Evolutionary conservation across 139 green algal genomes (phyloP), one percentile per base, ranked within the genome.

Genomic region (Chara braunii): DNA sequence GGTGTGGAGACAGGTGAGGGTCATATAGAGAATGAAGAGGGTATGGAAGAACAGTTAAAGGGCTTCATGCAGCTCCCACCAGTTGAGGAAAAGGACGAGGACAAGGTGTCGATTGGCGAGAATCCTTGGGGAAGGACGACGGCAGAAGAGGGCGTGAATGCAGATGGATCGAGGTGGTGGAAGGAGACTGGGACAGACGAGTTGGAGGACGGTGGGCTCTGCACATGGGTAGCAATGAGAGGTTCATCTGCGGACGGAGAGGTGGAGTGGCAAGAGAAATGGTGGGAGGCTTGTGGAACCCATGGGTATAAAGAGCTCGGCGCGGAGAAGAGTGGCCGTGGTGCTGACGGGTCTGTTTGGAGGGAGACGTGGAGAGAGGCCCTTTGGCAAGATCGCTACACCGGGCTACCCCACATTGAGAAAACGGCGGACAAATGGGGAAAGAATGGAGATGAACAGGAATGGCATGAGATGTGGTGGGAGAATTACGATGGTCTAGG

Each of bases 341-440:
- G 71, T 56, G 58, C 59, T 2, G 48, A 45, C 6, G 68, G 68
- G 1, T 48, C 5, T 2, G 45, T 69, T 23, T 77, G 68, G 68
- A 18, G 44, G 30, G 68, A 77, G 61, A 67, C 43, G 3, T 77
- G 68, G 68, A 37, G 26, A 31, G 68, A 77, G 60, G 60, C 40
- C 0, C 63, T 74, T 43, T 76, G 64, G 64, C 51, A 73, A 37
- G 68, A 74, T 9, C 26, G 37, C 30, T 60, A 74, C 40, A 71
- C 33, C 11, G 64, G 64, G 45, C 53, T 74, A 24, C 34, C 35
- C 23, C 64, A 74, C 33, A 70, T 74, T 30, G 59, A 72, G 45
- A 77, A 73, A 60, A 74, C 22, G 22, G 68, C 68, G 14, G 68
- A 77, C 43, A 77, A 77, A 55, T 77, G 68, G 68, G 43, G 43